Evolutionary conservation across 73 alveolate genomes (phyloP), one percentile per base, ranked within the genome.

Genomic region (Paramecium primaurelia): DNA sequence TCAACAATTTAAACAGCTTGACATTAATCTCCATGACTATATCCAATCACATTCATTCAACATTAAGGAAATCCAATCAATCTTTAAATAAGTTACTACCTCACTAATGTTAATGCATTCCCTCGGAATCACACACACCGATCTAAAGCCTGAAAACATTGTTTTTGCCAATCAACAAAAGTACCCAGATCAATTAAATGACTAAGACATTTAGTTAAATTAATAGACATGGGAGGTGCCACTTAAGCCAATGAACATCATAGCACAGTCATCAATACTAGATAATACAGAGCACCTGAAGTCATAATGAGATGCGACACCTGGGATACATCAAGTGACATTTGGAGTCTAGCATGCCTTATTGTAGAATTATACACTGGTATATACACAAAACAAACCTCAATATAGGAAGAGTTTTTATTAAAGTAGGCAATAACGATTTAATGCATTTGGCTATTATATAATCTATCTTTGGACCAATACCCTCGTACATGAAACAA

Each of bases 251-350:
- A 77, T 25, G 98, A 96, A 69, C 95, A 97, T 69, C 99, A 96
- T 84, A 95, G 98, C 16, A 73, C 93, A 6, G 96, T 95, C 77
- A 97, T 98, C 34, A 98, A 98, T 92, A 98, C 99, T 37, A 93
- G 99, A 34, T 97, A 98, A 91, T 98, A 98, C 86, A 75, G 99
- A 34, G 99, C 99, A 14, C 99, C 99, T 16, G 99, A 98, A 95
- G 99, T 97, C 38, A 97, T 97, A 5, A 77, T 98, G 30, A 94
- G 97, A 47, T 71, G 92, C 93, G 90, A 97, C 71, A 92, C 97
- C n/a, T 96, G 99, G 98, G 94, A 95, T 87, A 96, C 91, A 68
- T 94, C 93, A 69, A 93, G 98, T 77, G 99, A 98, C 92, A 95
- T 98, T 64, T 98, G 99, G 99, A 96, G 99, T 20, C 86, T 97